Conservation (phyloP, 2,329 filamentous ascomycete species). For the Penicillium occitanis region DNA sequence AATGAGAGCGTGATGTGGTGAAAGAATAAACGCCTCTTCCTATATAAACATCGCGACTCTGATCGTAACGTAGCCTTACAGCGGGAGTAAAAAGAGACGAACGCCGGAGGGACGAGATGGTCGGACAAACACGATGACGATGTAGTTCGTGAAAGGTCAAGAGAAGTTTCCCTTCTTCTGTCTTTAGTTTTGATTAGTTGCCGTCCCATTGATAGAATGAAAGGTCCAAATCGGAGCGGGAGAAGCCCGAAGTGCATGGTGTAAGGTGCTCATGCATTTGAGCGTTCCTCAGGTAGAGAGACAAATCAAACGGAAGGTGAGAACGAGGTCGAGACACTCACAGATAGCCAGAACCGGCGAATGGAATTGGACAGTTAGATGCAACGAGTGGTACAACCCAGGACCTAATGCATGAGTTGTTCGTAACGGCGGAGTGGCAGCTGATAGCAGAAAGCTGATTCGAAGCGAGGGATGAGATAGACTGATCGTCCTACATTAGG, state of each 20-base stretch:
- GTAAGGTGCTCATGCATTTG: background rate
- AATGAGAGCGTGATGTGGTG: slow-evolving; percentile 7
- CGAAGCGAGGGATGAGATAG: slow-evolving; percentile 1
- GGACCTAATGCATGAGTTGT: slow-evolving; percentile 10
- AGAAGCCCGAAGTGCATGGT: background rate
- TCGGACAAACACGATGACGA: slow-evolving; percentile 1
- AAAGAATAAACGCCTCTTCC: background rate
- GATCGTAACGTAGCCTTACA: slow-evolving; percentile 4
- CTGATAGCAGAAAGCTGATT: background rate
- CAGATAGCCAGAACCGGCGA: background rate
- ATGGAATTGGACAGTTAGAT: background rate
- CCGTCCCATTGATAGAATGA: background rate
- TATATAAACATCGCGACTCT: slow-evolving; percentile 16
- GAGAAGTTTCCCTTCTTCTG: background rate
- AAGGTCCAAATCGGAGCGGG: background rate
- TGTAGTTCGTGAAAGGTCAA: background rate
- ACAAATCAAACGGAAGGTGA: background rate
- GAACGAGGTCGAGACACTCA: slow-evolving; percentile 8
- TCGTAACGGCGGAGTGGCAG: background rate
- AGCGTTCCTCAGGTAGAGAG: background rate
- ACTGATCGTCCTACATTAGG: background rate
- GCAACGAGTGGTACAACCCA: background rate
- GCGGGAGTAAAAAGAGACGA: background rate
- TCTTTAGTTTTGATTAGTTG: background rate
- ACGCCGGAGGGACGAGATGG: background rate